phyloP scores from a whole-genome alignment of 441 rosid genomes.

The Arabidopsis hybrid region DNA sequence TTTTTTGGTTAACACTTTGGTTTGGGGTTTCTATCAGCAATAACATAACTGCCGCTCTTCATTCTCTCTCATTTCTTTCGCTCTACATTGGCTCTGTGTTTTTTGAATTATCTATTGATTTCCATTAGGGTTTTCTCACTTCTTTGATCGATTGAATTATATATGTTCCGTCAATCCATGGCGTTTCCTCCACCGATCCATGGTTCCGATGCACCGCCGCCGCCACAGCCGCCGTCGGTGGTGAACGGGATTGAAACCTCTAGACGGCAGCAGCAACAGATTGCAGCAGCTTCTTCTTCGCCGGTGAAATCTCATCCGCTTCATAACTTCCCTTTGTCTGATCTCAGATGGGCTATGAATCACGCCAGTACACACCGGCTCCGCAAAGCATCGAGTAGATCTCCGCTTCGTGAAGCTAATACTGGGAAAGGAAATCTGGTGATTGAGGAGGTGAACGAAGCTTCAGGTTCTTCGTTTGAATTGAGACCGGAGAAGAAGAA shows the following conservation, averaged over 20 bases:
- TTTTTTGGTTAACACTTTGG: conserved; percentile 28
- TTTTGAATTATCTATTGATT: conserved; percentile 4
- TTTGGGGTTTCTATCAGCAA: conserved; percentile 18
- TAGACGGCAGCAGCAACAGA: conserved; percentile 22
- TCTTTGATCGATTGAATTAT: conserved; percentile 5
- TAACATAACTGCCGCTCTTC: conserved; percentile 48
- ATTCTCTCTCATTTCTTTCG: conserved; percentile 34
- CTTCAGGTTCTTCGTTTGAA: conserved; percentile 40
- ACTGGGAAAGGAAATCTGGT: conserved; percentile 33
- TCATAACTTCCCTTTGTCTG: conserved; percentile 69
- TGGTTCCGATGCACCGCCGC: conserved; percentile 31
- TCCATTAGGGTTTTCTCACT: conserved; percentile 34
- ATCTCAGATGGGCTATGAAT: conserved; percentile 69
- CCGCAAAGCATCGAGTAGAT: conserved; percentile 53
- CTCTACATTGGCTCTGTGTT: conserved; percentile 23
- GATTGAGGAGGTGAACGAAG: conserved; percentile 42
- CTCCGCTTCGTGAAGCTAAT: conserved; percentile 47
- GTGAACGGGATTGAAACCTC: conserved; percentile 32
- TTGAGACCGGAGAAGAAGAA: conserved; percentile 37
- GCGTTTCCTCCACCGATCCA: conserved; percentile 44
- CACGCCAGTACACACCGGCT: conserved; percentile 53
- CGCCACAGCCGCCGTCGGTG: conserved; percentile 24
- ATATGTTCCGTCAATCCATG: conserved; percentile 47
- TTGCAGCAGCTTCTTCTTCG: conserved; percentile 48
- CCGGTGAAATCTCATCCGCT: conserved; percentile 66